phyloP scores from a whole-genome alignment of 805 yeast genomes.

The Starmerella stellata region DNA sequence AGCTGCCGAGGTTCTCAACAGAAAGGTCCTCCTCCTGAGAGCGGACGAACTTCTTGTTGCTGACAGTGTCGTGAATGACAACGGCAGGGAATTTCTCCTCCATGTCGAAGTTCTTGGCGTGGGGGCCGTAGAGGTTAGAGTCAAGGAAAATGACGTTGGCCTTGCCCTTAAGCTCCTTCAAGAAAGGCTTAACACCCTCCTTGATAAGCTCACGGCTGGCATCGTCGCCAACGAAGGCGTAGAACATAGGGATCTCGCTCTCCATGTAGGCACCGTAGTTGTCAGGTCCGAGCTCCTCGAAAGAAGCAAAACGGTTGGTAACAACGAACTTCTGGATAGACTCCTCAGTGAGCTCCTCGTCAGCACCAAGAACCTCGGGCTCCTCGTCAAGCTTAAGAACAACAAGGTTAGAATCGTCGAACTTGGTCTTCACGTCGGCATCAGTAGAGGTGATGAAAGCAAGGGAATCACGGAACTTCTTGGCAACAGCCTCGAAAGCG shows the following conservation, averaged over 20 bases:
- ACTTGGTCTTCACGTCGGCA: slow-evolving; percentile 23
- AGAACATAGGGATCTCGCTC: slow-evolving; percentile 62
- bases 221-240: slow-evolving; percentile 59
- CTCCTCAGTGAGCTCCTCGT: slow-evolving; percentile 21
- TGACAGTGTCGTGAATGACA: slow-evolving; percentile 56
- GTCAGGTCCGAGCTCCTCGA: slow-evolving; percentile 72
- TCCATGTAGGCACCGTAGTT: slow-evolving; percentile 61
- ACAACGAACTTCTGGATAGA: slow-evolving; percentile 33
- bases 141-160: slow-evolving; percentile 79
- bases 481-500: slow-evolving; percentile 49
- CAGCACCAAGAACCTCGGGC: slow-evolving; percentile 17
- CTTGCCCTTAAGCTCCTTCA: slow-evolving; percentile 59
- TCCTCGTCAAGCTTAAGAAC: slow-evolving; percentile 25
- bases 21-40: slow-evolving; percentile 40
- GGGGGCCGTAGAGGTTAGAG: slow-evolving; percentile 62
- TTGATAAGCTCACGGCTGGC: slow-evolving; percentile 45
- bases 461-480: slow-evolving; percentile 41
- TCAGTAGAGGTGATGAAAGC: slow-evolving; percentile 34
- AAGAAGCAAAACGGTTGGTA: slow-evolving; percentile 56
- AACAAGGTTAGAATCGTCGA: slow-evolving; percentile 32
- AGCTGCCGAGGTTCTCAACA: slow-evolving; percentile 36
- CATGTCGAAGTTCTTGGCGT: slow-evolving; percentile 72
- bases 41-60: slow-evolving; percentile 62
- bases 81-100: slow-evolving; percentile 58
- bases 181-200: slow-evolving; percentile 39